Conservation (phyloP, 1,284 basidiomycete genomes). For the Tilletia caries region DNA sequence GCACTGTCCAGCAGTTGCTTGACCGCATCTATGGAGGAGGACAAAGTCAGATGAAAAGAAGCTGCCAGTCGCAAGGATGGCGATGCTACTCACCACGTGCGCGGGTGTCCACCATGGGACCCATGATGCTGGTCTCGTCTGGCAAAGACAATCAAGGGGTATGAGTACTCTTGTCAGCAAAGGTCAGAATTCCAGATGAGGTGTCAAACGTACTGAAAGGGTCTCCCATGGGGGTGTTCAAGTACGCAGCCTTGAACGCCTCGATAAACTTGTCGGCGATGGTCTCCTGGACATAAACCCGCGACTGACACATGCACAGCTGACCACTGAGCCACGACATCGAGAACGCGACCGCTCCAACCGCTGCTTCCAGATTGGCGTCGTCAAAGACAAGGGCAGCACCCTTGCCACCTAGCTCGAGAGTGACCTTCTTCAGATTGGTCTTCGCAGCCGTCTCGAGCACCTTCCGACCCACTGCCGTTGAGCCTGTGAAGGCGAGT, state of each 20-base stretch:
- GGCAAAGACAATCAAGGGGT: background rate
- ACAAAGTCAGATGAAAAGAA: background rate
- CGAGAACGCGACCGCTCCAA: conserved; percentile 85
- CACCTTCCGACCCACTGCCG: background rate
- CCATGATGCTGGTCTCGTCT: background rate
- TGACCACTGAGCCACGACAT: conserved; percentile 92
- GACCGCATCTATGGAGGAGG: background rate
- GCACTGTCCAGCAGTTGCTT: background rate
- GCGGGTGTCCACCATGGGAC: background rate
- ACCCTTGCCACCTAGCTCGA: conserved; percentile 95
- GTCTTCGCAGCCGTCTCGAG: conserved; percentile 5
- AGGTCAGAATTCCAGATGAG: background rate
- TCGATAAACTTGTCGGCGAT: conserved; percentile 74
- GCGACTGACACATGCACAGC: conserved; percentile 86
- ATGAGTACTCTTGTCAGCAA: background rate
- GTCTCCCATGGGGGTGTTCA: background rate
- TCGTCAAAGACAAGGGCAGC: conserved; percentile 88
- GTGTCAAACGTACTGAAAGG: background rate
- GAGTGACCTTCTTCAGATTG: conserved; percentile 62
- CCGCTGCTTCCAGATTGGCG: conserved; percentile 81
- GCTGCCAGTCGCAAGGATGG: background rate
- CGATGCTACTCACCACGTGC: background rate
- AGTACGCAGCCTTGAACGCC: background rate
- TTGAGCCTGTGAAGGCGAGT: conserved; percentile 18
- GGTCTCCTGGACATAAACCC: conserved; percentile 78